Conservation (phyloP, 495 filamentous ascomycete genomes). For the Margaritispora aquatica region DNA sequence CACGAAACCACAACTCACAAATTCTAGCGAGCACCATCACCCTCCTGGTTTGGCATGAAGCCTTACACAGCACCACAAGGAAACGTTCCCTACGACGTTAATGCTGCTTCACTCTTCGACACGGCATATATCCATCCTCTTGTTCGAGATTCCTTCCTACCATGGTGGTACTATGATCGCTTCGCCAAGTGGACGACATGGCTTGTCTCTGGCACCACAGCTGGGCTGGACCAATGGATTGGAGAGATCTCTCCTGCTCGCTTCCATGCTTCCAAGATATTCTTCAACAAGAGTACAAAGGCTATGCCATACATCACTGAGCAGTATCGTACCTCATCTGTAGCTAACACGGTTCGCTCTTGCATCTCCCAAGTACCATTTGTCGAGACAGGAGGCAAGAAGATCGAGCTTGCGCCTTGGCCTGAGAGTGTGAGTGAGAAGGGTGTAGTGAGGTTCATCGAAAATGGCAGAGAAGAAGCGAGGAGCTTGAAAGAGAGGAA, state of each 20-base stretch:
- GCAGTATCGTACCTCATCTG: constrained; percentile 27
- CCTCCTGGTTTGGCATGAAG: too few species aligned
- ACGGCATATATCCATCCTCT: constrained; percentile 40
- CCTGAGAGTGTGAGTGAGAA: constrained; percentile 22
- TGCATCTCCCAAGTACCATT: constrained; percentile 27
- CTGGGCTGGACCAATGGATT: constrained; percentile 32
- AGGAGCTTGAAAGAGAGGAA: not conserved
- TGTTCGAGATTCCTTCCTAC: not conserved
- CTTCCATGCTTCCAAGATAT: constrained; percentile 18
- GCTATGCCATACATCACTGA: constrained; percentile 33
- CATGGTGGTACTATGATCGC: constrained; percentile 33
- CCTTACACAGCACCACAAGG: too few species aligned
- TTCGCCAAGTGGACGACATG: constrained; percentile 31
- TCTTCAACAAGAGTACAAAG: constrained; percentile 34
- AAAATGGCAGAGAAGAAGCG: constrained; percentile 26
- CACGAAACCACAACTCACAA: too few species aligned
- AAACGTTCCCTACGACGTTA: constrained; percentile 35
- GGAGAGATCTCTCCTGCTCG: not conserved
- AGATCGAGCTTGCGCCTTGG: constrained; percentile 34
- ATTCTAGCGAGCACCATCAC: too few species aligned
- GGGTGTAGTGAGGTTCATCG: constrained; percentile 23
- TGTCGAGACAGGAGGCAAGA: constrained; percentile 16
- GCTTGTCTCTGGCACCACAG: constrained; percentile 31
- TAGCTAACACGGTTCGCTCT: constrained; percentile 23
- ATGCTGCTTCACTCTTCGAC: constrained; percentile 38